Evolutionary conservation across 2,329 filamentous ascomycete species (phyloP).

Genomic region (Chrysosporium keratinophilum): DNA sequence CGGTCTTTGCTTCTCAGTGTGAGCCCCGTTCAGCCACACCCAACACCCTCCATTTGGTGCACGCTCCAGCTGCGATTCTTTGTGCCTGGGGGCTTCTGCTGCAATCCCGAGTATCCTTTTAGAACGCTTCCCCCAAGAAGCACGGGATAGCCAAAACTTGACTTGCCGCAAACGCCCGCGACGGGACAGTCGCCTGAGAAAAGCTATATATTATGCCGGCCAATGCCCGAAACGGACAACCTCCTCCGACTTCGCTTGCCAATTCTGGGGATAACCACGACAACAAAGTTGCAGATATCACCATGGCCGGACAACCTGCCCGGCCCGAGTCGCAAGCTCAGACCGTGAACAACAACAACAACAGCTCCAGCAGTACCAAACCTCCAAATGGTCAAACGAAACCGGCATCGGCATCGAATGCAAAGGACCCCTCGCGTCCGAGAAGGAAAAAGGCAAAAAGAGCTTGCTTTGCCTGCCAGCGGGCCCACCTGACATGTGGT

Average conservation of each 20-base stretch:
- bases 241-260: constrained; percentile 29
- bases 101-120: neutral
- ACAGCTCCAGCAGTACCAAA: constrained; percentile 26
- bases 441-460: constrained; percentile 90
- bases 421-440: constrained; percentile 83
- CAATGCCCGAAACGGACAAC: constrained; percentile 29
- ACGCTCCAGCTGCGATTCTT: constrained; percentile 1
- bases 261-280: constrained; percentile 19
- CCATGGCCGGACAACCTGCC: constrained; percentile 28
- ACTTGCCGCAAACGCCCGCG: neutral
- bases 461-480: constrained; percentile 92
- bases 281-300: constrained; percentile 12
- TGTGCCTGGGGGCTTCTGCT: neutral
- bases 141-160: neutral
- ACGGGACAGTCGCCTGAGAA: neutral
- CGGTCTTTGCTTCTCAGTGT: neutral
- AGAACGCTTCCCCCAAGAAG: neutral
- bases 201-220: constrained; percentile 26
- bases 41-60: too few species aligned
- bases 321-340: constrained; percentile 36
- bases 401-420: constrained; percentile 35
- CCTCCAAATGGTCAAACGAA: constrained; percentile 55
- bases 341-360: constrained; percentile 21
- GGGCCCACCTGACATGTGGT: constrained; percentile 97
- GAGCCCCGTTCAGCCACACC: constrained; percentile 9